phyloP scores from a whole-genome alignment of 2,329 filamentous ascomycete species.

The Fusarium subtropicale region DNA sequence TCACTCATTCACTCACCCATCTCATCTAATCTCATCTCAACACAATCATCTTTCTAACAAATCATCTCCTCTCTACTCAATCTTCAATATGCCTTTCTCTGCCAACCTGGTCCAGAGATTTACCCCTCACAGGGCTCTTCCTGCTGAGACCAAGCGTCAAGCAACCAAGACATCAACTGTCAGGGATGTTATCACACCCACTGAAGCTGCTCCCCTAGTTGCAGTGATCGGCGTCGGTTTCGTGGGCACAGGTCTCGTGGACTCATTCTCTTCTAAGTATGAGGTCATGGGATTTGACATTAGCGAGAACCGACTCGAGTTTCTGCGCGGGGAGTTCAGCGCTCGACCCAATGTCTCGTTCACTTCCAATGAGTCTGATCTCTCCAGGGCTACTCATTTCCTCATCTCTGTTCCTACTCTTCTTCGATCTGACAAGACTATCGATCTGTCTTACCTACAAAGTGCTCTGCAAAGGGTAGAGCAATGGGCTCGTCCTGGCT shows the following conservation, averaged over 20 bases:
- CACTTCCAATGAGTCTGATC: slow-evolving; percentile 52
- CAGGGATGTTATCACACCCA: background rate
- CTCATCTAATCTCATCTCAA: slow-evolving; percentile 9
- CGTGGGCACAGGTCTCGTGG: slow-evolving; percentile 61
- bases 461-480: slow-evolving; percentile 57
- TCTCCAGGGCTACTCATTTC: slow-evolving; percentile 60
- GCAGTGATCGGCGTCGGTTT: slow-evolving; percentile 65
- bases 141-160: slow-evolving; percentile 1
- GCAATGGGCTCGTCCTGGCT: slow-evolving; percentile 55
- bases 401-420: slow-evolving; percentile 65
- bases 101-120: slow-evolving; percentile 3
- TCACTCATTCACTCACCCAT: slow-evolving; percentile 18
- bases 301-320: slow-evolving; percentile 52
- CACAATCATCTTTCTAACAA: background rate
- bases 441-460: slow-evolving; percentile 60
- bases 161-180: background rate
- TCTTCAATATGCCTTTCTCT: slow-evolving; percentile 16
- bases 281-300: slow-evolving; percentile 60
- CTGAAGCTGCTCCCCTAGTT: slow-evolving; percentile 50
- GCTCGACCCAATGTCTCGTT: slow-evolving; percentile 43
- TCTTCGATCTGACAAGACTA: slow-evolving; percentile 57
- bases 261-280: slow-evolving; percentile 55
- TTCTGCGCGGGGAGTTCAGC: slow-evolving; percentile 48
- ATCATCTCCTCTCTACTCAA: background rate
- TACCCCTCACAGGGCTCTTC: slow-evolving; percentile 2